These are phyloP conservation scores for Cryphonectria nitschkei DNA, from an alignment of 2,329 filamentous ascomycete genomes.

Conservation along the genomic window DNA sequence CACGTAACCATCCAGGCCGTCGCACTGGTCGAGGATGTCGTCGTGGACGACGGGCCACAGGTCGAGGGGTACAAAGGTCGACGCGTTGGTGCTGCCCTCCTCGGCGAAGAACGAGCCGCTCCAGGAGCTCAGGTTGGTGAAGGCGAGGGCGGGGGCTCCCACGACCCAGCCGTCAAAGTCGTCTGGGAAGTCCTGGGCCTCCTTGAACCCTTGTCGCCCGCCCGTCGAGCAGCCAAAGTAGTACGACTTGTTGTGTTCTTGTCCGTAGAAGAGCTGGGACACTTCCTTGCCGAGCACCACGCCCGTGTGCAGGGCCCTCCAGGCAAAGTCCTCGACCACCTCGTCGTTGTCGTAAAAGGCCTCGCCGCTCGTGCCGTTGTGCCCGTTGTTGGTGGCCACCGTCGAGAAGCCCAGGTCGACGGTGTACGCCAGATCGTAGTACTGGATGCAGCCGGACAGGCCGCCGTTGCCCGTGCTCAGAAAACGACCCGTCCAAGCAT, in stretches of 20 bases:
- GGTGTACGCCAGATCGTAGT: conserved; percentile 49
- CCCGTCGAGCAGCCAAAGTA: conserved; percentile 63
- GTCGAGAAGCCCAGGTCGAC: conserved; percentile 47
- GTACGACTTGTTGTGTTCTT: conserved; percentile 51
- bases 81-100: conserved; percentile 46
- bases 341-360: conserved; percentile 43
- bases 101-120: conserved; percentile 53
- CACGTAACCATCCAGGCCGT: conserved; percentile 50
- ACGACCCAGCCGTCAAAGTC: conserved; percentile 62
- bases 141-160: conserved; percentile 56
- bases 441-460: conserved; percentile 50
- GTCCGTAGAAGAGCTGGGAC: conserved; percentile 51
- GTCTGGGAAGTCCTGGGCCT: conserved; percentile 54
- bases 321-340: conserved; percentile 43
- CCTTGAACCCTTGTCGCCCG: conserved; percentile 60
- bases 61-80: conserved; percentile 27
- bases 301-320: conserved; percentile 50
- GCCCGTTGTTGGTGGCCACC: conserved; percentile 54
- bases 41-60: conserved; percentile 49
- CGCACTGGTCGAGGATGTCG: conserved; percentile 54
- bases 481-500: conserved; percentile 49
- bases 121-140: conserved; percentile 48
- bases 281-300: conserved; percentile 52
- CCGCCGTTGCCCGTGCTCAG: conserved; percentile 54
- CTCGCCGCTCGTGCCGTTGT: conserved; percentile 45